These are phyloP conservation scores for Globisporangium spiculum DNA, from an alignment of 352 stramenopile species.

Conservation along the genomic window DNA sequence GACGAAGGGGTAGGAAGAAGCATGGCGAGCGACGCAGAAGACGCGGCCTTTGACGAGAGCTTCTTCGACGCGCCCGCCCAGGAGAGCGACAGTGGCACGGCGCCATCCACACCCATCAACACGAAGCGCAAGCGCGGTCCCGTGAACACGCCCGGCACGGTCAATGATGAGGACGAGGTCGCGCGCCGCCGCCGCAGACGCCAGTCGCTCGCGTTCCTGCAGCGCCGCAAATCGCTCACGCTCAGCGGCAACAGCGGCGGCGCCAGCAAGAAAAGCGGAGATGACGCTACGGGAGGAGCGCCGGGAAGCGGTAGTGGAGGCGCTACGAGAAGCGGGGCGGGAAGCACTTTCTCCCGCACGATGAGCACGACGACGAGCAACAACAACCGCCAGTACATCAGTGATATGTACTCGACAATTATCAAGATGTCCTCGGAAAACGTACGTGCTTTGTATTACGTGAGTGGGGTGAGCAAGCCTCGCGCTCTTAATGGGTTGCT, in stretches of 20 bases:
- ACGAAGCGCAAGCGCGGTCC: constrained; percentile 42
- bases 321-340: constrained; percentile 1
- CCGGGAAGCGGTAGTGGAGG: not conserved
- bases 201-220: constrained; percentile 69
- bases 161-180: constrained; percentile 69
- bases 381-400: constrained; percentile 77
- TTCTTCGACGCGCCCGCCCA: constrained; percentile 15
- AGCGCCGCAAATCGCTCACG: constrained; percentile 68
- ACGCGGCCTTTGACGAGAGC: constrained; percentile 18
- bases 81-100: constrained; percentile 7
- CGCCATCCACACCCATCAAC: constrained; percentile 14
- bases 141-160: constrained; percentile 24
- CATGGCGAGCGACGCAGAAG: constrained; percentile 17
- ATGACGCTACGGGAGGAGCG: constrained; percentile 5
- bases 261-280: constrained; percentile 24
- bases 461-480: not conserved
- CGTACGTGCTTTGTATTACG: constrained; percentile 30
- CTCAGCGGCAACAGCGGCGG: constrained; percentile 22
- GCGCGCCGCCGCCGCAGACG: constrained; percentile 51
- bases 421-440: constrained; percentile 93
- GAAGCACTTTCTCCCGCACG: constrained; percentile 9
- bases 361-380: constrained; percentile 8
- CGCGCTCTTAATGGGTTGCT: not conserved
- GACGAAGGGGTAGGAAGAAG: not conserved
- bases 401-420: constrained; percentile 90